Evolutionary conservation across 371 early-diverging fungal species (phyloP).

Genomic region (Saksenaea vasiformis): DNA sequence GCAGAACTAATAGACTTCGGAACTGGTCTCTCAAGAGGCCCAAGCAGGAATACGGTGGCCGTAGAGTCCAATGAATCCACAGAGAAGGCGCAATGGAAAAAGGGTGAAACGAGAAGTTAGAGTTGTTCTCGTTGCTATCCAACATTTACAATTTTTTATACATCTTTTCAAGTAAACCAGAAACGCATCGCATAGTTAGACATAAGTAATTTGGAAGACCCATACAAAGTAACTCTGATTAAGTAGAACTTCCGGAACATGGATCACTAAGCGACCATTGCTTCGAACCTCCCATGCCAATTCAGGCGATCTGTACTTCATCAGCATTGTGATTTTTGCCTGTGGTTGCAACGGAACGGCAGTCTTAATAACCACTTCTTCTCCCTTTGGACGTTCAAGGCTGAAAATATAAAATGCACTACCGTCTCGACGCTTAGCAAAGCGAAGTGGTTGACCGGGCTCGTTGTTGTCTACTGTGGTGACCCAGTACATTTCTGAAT

Average conservation of each 20-base stretch:
- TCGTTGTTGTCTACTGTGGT: conserved; percentile 15
- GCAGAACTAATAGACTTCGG: neutral
- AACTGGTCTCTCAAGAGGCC: no score
- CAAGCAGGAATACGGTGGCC: neutral
- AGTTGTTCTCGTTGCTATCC: no score
- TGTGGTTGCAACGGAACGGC: conserved; percentile 10
- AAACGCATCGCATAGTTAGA: neutral
- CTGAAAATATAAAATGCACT: conserved; percentile 25
- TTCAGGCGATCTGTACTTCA: neutral
- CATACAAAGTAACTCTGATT: conserved; percentile 13
- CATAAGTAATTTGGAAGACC: conserved; percentile 13
- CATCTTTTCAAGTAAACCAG: no score
- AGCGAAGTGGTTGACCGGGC: conserved; percentile 15
- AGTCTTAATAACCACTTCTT: conserved; percentile 13
- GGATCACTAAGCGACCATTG: conserved; percentile 11
- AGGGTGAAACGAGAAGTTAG: neutral
- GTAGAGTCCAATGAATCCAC: neutral
- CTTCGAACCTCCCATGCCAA: conserved; percentile 5
- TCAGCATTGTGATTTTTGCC: neutral
- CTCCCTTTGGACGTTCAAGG: conserved; percentile 2
- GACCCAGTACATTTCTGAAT: conserved; percentile 29
- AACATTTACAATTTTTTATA: no score
- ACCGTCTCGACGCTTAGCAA: conserved; percentile 20
- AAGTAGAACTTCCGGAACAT: conserved; percentile 6
- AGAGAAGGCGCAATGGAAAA: neutral